Evolutionary conservation across 257 asterid species (phyloP).

Genomic region (Jacaranda mimosifolia): DNA sequence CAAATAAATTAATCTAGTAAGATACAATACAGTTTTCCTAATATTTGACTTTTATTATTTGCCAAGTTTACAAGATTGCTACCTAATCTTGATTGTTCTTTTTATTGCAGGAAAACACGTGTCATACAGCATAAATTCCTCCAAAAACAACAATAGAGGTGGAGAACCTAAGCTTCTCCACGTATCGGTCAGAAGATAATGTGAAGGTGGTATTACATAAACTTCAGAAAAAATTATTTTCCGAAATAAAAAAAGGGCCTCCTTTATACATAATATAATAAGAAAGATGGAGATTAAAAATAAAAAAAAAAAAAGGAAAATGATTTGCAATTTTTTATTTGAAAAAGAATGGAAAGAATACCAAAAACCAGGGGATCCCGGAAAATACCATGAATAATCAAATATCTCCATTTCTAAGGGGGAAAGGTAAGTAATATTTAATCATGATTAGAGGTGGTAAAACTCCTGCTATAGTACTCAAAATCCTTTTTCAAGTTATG

Average conservation of each 20-base stretch:
- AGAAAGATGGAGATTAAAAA: not conserved
- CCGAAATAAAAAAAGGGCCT: not conserved
- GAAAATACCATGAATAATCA: too few relatives aligned
- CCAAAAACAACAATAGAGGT: constrained; percentile 11
- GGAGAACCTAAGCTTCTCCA: constrained; percentile 26
- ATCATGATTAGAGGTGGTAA: not conserved
- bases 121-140: constrained; percentile 33
- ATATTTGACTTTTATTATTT: not conserved
- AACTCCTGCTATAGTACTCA: not conserved
- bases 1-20: not conserved
- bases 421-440: not conserved
- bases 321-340: not conserved
- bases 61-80: not conserved
- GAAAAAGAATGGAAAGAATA: not conserved
- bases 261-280: not conserved
- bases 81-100: constrained; percentile 19
- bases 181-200: constrained; percentile 20
- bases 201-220: not conserved
- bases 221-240: not conserved
- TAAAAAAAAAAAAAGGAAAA: not conserved
- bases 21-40: not conserved
- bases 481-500: not conserved
- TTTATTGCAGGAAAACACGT: constrained; percentile 33
- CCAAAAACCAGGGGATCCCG: not conserved
- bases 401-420: too few relatives aligned